Percentiles rank a stretch among this genome's conserved stretches.
Evolutionary conservation across 768 basidiomycete genomes (phyloP).

Genomic region (Boletus eberwhitei): DNA sequence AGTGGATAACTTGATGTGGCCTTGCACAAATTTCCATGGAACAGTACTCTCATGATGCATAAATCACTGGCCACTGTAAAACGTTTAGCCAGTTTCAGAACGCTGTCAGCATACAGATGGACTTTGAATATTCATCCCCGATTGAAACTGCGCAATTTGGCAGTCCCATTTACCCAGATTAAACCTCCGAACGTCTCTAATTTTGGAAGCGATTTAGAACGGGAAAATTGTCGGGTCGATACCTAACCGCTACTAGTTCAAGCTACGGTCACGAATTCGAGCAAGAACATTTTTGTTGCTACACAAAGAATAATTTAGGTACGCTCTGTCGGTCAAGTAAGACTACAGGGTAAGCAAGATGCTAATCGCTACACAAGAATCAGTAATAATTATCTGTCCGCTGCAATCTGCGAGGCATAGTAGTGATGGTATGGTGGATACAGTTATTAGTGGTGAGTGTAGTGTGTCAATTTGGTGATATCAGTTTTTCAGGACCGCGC

Average conservation of each 20-base stretch:
- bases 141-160: too few species aligned
- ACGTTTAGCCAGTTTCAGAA: too few species aligned
- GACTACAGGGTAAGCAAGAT: slow-evolving; percentile 16
- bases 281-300: slow-evolving; percentile 9
- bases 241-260: neutral
- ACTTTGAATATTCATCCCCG: too few species aligned
- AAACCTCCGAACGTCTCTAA: too few species aligned
- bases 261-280: neutral
- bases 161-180: too few species aligned
- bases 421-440: neutral
- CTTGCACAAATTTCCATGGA: too few species aligned
- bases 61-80: too few species aligned
- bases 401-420: neutral
- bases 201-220: too few species aligned
- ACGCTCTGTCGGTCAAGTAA: neutral
- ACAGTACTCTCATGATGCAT: too few species aligned
- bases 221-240: too few species aligned
- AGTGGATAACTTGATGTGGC: too few species aligned
- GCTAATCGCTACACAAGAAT: slow-evolving; percentile 29
- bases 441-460: slow-evolving; percentile 15
- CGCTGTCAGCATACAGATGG: too few species aligned
- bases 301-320: slow-evolving; percentile 18
- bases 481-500: slow-evolving; percentile 48
- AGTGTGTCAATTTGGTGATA: neutral
- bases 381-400: slow-evolving; percentile 23